Percentiles rank a stretch among this genome's conserved stretches.
Conservation (phyloP, 1,139 yeast genomes). For the Eremothecium gossypii region DNA sequence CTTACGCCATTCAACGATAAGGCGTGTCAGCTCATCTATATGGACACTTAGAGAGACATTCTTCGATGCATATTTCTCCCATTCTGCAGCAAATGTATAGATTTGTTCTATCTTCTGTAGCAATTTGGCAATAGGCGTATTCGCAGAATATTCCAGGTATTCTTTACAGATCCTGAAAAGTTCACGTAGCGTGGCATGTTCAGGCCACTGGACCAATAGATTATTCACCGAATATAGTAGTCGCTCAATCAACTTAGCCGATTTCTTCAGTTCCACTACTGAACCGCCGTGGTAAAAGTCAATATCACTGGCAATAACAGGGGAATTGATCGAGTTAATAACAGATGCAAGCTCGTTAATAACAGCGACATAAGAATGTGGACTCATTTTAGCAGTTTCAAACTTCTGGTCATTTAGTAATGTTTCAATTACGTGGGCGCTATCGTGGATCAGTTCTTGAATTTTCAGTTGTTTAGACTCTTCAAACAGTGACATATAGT, state of each 20-base stretch:
- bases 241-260: conserved; percentile 44
- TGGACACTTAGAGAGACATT: conserved; percentile 55
- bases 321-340: conserved; percentile 21
- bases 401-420: conserved; percentile 24
- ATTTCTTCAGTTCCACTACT: conserved; percentile 50
- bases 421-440: conserved; percentile 34
- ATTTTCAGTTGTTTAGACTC: conserved; percentile 19
- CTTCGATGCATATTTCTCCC: conserved; percentile 88
- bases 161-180: conserved; percentile 60
- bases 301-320: conserved; percentile 25
- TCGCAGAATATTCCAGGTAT: conserved; percentile 50
- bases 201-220: conserved; percentile 79
- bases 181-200: conserved; percentile 78
- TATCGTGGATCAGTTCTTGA: conserved; percentile 34
- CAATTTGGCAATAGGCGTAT: conserved; percentile 67
- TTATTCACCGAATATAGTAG: conserved; percentile 40
- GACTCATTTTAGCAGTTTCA: conserved; percentile 23
- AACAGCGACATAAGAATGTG: conserved; percentile 38
- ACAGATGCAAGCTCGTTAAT: conserved; percentile 34
- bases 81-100: conserved; percentile 71
- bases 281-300: conserved; percentile 68
- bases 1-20: conserved; percentile 86
- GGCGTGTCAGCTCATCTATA: conserved; percentile 48
- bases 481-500: conserved; percentile 32
- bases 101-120: conserved; percentile 82